A percentile compares a stretch with the other conserved stretches of the same genome.
phyloP scores from a whole-genome alignment of 202 grass and related monocot genomes.

The Eragrostis tef region DNA sequence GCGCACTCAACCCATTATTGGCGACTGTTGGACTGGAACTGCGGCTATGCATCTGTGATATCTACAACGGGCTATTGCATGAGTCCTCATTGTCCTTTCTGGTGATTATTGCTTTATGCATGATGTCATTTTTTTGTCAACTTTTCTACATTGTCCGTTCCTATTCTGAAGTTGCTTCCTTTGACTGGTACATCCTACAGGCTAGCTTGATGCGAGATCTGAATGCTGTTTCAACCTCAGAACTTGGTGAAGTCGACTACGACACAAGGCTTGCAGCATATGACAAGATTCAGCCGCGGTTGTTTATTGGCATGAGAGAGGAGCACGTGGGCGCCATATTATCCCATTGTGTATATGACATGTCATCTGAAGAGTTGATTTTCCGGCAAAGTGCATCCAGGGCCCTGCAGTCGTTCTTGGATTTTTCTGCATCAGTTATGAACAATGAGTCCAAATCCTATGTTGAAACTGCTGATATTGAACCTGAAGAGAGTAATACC shows the following conservation, averaged over 20 bases:
- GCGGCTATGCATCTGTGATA: conserved; percentile 81
- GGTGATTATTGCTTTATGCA: conserved; percentile 53
- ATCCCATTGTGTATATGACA: conserved; percentile 89
- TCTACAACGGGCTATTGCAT: conserved; percentile 59
- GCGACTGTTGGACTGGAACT: conserved; percentile 65
- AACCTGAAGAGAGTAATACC: conserved; percentile 39
- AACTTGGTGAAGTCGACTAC: conserved; percentile 86
- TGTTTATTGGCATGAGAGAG: conserved; percentile 69
- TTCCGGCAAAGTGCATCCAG: conserved; percentile 91
- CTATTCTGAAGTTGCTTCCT: conserved; percentile 33
- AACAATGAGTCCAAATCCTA: conserved; percentile 51
- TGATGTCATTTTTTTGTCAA: conserved; percentile 44
- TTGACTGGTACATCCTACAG: conserved; percentile 46
- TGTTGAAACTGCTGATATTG: conserved; percentile 21
- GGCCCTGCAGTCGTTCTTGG: conserved; percentile 75
- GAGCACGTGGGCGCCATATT: conserved; percentile 75
- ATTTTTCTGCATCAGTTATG: conserved; percentile 68
- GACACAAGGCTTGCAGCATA: conserved; percentile 72
- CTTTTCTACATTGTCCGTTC: conserved; percentile 31
- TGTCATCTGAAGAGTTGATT: conserved; percentile 88
- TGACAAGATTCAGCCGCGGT: conserved; percentile 55
- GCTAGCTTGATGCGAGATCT: conserved; percentile 70
- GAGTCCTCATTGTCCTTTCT: conserved; percentile 71
- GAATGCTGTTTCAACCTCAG: conserved; percentile 83
- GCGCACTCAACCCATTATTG: conserved; percentile 77